Evolutionary conservation across 352 stramenopile species (phyloP), one percentile per base, ranked within the genome.

Genomic region (Pythium sukuiense): DNA sequence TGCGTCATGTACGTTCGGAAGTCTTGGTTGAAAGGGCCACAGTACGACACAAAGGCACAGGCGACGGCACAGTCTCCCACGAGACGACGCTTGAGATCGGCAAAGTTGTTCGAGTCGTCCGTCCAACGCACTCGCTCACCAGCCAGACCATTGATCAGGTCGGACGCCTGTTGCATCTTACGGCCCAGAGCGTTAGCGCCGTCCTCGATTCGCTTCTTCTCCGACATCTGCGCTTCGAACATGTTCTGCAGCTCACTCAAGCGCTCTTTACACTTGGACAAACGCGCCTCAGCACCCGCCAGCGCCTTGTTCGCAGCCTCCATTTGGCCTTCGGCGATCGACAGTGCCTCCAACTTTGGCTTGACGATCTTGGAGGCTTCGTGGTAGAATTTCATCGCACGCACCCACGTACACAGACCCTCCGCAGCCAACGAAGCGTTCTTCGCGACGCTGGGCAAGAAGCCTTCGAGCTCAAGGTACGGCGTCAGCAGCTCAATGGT

Each of bases 381-480:
- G 75, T 99, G 96, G 79, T 99, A 99, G 65, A 97, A 98, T 69
- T 98, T 98, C 97, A 99, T 99, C 1, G 97, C 97, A 35, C 90
- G 80, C 60, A 98, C 96, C 89, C 97, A 99, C 27, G 92, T 99
- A 69, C 97, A 99, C 29, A 99, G 75, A 3, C 97, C 97, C 72
- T 99, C 96, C 1, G 97, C 97, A 50, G 97, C 97, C 3, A 92
- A 87, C 52, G 94, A 99, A 0, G 97, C 97, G 53, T 98, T 98
- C 80, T 99, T 99, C 24, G 97, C 97, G 6, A 99, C 95, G 14
- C 84, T 88, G 0, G 96, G 87, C 27, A 96, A 88, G 73, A 99
- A 99, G 6, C 95, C 89, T 68, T 99, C 93, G 0, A 99, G 79
- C n/a, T 99, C 94, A 72, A 99, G 92, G 78, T 99, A 99, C 5